These are phyloP conservation scores for Clavispora santaluciae DNA, from an alignment of 805 yeast genomes.

Conservation along the genomic window DNA sequence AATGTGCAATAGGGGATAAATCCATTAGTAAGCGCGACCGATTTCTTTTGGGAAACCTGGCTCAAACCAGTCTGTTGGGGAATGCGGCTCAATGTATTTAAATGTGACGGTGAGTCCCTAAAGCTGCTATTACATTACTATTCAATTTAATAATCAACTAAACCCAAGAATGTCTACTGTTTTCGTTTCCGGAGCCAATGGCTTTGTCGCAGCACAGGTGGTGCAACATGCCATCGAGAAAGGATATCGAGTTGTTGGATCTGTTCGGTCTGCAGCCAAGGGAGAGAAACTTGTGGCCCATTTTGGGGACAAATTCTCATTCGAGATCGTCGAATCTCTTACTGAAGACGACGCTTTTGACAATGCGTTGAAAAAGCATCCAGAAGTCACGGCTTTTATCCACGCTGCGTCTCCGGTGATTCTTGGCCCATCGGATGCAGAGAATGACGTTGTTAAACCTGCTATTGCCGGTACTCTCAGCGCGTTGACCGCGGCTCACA, in stretches of 20 bases:
- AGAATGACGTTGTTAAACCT: constrained; percentile 49
- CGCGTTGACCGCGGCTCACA: constrained; percentile 8
- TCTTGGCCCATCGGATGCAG: constrained; percentile 40
- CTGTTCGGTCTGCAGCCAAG: background rate
- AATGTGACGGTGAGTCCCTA: no score
- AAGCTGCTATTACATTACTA: no score
- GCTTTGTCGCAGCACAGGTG: background rate
- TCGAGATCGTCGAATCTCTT: background rate
- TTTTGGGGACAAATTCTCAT: background rate
- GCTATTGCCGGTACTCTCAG: constrained; percentile 33
- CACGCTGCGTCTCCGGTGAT: constrained; percentile 62
- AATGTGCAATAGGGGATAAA: no score
- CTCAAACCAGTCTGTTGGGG: no score
- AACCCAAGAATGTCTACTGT: no score
- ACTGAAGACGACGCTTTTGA: constrained; percentile 24
- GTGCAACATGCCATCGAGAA: background rate
- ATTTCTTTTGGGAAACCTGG: no score
- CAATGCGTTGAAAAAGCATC: constrained; percentile 39
- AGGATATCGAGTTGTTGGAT: background rate
- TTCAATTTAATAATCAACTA: no score
- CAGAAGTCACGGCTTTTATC: constrained; percentile 49
- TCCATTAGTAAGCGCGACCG: no score
- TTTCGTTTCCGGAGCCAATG: constrained; percentile 1
- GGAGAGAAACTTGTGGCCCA: background rate
- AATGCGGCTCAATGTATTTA: no score